Percentiles rank a stretch among this genome's conserved stretches.
These are phyloP conservation scores for Hypoxylon subgilvum DNA, from an alignment of 495 filamentous ascomycete species.

Conservation along the genomic window DNA sequence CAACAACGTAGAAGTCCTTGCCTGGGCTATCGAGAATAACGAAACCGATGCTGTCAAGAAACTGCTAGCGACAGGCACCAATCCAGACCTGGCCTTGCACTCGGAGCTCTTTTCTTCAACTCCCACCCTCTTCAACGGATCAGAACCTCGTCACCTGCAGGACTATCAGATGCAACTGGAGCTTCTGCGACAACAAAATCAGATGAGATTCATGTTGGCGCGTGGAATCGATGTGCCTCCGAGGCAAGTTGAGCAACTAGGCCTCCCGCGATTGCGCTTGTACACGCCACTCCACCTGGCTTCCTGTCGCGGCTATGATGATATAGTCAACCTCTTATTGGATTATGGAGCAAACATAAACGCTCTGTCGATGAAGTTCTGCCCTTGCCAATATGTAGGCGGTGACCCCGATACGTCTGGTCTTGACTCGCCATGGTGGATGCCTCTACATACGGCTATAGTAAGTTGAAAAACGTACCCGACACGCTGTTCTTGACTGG, in stretches of 20 bases:
- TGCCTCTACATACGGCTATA: conserved; percentile 18
- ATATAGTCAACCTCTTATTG: conserved; percentile 3
- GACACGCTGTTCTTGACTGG: background rate
- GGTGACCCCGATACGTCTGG: background rate
- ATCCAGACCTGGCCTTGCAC: background rate
- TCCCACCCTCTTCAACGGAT: too few species aligned
- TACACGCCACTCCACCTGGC: conserved; percentile 11
- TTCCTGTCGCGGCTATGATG: background rate
- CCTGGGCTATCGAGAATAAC: background rate
- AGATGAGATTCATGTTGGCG: background rate
- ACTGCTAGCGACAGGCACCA: conserved; percentile 3
- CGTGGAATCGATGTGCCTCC: background rate
- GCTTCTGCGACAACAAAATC: background rate
- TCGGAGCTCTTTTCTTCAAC: background rate
- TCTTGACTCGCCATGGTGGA: background rate
- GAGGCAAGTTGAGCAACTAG: background rate
- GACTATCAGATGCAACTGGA: background rate
- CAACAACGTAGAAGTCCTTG: background rate
- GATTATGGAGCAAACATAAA: conserved; percentile 12
- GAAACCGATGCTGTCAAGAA: background rate
- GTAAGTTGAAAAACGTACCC: background rate
- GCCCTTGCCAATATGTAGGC: background rate
- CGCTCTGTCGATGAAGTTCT: conserved; percentile 5
- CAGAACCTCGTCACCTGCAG: background rate
- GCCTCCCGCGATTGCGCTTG: too few species aligned